Base-by-base conservation (phyloP, 1,284 basidiomycete genomes). In the Ustilago vetiveriae region DNA sequence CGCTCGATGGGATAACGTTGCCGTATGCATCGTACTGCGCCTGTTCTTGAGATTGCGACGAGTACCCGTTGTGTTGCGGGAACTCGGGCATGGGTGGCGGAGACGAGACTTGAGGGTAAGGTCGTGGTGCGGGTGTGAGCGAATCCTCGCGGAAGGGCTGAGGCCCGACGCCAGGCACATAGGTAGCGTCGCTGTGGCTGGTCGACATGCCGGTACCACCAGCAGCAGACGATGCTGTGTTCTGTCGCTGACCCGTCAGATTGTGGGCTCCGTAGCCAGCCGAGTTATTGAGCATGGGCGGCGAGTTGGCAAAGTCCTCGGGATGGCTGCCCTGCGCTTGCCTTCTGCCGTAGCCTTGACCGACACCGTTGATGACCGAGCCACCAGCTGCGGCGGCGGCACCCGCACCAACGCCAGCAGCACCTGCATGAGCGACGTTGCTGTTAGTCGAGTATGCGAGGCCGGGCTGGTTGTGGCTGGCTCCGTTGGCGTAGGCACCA, bases 101-200 rank as follows among this genome's bases (percentile, higher is more conserved):
- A 13, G 54, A 58, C 8, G 66, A 26, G 14, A 69, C 50, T 16
- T 50, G 54, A 22, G 66, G 55, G 30, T 69, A 69, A 4, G 66
- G 35, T 26, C 59, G 59, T 17, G 66, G 56, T 22, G 59, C 52
- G 14, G 59, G 56, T n/a, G 40, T 53, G 42, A 54, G 46, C 38
- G 54, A 52, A 21, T 30, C 66, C 11, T 76, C 68, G 22, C 68
- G 71, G 42, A 66, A 76, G 1, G 74, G 74, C 47, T 76, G 74
- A n/a, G 74, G 74, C 6, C 74, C 74, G 33, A 58, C 49, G 24
- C 68, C 72, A 7, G 74, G 74, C 8, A 63, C 46, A 48, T 76
- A 74, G 16, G 50, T 56, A 7, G 62, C 48, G 19, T 66, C 62
- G 24, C 39, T 49, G 19, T 46, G 51, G 14, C 55, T 48, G 21